phyloP scores from a whole-genome alignment of 768 basidiomycete species.

The Mycena olivaceomarginata region DNA sequence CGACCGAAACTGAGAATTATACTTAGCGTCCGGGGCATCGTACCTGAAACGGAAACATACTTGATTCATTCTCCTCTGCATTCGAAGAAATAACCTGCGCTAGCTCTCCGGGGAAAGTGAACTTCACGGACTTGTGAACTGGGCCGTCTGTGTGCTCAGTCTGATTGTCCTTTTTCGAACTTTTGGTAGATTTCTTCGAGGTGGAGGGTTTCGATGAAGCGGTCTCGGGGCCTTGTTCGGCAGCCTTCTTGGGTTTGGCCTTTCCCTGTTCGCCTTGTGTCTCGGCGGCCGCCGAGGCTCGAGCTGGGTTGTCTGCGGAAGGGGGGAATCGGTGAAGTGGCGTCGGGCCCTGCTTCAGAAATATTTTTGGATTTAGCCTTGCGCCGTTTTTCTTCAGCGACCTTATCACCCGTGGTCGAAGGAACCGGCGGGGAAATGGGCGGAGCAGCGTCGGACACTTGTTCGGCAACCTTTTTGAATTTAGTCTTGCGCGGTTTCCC shows the following conservation, averaged over 20 bases:
- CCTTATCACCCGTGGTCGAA: too few species aligned
- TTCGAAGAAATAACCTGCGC: conserved; percentile 4
- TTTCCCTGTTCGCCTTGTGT: too few species aligned
- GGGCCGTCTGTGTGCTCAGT: conserved; percentile 6
- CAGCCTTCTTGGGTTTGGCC: not conserved
- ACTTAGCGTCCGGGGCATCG: not conserved
- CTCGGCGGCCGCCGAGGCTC: too few species aligned
- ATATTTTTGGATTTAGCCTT: too few species aligned
- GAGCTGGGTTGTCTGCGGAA: conserved; percentile 18
- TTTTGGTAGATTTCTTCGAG: conserved; percentile 37
- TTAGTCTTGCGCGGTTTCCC: not conserved
- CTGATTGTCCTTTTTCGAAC: conserved; percentile 31
- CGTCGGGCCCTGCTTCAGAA: too few species aligned
- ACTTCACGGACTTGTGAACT: conserved; percentile 23
- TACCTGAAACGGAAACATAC: not conserved
- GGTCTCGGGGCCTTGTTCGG: not conserved
- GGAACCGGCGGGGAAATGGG: not conserved
- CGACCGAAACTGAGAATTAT: not conserved
- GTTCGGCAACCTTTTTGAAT: conserved; percentile 16
- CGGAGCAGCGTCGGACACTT: not conserved
- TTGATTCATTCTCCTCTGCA: conserved; percentile 11
- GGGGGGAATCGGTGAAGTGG: not conserved
- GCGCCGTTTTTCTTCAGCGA: too few species aligned
- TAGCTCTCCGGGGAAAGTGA: conserved; percentile 19
- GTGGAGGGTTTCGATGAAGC: conserved; percentile 15